A percentile compares a stretch with the other conserved stretches of the same genome.
Evolutionary conservation across 1,139 yeast genomes (phyloP).

Genomic region (Diutina sp.): DNA sequence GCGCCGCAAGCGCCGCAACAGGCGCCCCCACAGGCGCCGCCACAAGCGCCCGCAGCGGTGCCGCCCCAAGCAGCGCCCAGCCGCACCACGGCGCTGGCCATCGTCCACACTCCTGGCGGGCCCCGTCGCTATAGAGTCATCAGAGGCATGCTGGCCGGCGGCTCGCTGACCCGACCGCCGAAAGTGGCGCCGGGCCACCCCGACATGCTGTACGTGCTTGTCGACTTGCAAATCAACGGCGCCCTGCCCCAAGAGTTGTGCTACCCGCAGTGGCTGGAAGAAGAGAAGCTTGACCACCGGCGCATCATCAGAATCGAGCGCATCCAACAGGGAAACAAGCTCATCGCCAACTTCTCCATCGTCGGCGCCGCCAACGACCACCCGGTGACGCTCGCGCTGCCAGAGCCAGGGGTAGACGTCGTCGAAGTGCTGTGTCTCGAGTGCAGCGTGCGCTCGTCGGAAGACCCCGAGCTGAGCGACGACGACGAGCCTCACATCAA

Average conservation of each 20-base stretch:
- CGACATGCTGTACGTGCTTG: slow-evolving; percentile 28
- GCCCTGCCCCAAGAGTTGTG: slow-evolving; percentile 37
- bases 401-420: slow-evolving; percentile 29
- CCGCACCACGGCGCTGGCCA: neutral
- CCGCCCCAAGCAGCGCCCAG: neutral
- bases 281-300: slow-evolving; percentile 36
- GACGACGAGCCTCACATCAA: slow-evolving; percentile 2
- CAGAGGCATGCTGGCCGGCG: slow-evolving; percentile 49
- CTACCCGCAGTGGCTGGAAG: slow-evolving; percentile 32
- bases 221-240: slow-evolving; percentile 28
- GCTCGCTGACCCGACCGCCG: slow-evolving; percentile 44
- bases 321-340: slow-evolving; percentile 31
- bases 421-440: slow-evolving; percentile 44
- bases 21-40: neutral
- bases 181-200: slow-evolving; percentile 20
- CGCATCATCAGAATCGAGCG: slow-evolving; percentile 48
- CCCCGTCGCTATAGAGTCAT: slow-evolving; percentile 27
- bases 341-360: slow-evolving; percentile 35
- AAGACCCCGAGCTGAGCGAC: slow-evolving; percentile 13
- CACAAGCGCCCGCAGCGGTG: neutral
- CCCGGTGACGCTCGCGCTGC: slow-evolving; percentile 23
- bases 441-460: slow-evolving; percentile 15
- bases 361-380: slow-evolving; percentile 40
- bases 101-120: neutral
- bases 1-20: no score